These are phyloP conservation scores for Geranium incanum DNA, from an alignment of 441 rosid species.

Conservation along the genomic window DNA sequence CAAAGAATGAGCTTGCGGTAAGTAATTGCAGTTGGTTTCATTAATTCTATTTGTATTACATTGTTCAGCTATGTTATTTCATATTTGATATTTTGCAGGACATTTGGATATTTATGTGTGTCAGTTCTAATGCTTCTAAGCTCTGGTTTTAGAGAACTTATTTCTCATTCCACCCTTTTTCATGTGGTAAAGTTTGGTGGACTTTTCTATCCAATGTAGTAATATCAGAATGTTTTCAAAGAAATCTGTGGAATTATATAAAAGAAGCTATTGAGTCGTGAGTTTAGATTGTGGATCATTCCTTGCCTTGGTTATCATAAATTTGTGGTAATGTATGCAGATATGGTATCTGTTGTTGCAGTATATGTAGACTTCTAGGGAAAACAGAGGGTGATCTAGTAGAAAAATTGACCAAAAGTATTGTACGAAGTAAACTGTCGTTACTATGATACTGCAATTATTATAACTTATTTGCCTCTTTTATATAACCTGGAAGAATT, in stretches of 20 bases:
- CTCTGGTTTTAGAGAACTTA: no score
- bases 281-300: neutral
- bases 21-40: neutral
- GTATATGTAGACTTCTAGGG: neutral
- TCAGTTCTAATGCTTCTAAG: neutral
- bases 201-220: neutral
- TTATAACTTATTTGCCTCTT: neutral
- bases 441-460: neutral
- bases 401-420: neutral
- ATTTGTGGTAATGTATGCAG: neutral
- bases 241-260: neutral
- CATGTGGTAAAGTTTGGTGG: neutral
- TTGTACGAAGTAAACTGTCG: neutral
- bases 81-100: no score
- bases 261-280: neutral
- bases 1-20: conserved; percentile 86
- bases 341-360: neutral
- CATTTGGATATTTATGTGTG: no score
- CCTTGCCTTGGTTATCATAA: neutral
- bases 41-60: neutral
- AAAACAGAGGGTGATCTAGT: neutral
- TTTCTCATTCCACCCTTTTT: no score
- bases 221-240: neutral
- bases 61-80: neutral
- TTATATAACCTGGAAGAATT: neutral